Percentiles rank a stretch among this genome's conserved stretches.
Evolutionary conservation across 2,329 filamentous ascomycete species (phyloP).

Genomic region (Rutstroemia sp.): DNA sequence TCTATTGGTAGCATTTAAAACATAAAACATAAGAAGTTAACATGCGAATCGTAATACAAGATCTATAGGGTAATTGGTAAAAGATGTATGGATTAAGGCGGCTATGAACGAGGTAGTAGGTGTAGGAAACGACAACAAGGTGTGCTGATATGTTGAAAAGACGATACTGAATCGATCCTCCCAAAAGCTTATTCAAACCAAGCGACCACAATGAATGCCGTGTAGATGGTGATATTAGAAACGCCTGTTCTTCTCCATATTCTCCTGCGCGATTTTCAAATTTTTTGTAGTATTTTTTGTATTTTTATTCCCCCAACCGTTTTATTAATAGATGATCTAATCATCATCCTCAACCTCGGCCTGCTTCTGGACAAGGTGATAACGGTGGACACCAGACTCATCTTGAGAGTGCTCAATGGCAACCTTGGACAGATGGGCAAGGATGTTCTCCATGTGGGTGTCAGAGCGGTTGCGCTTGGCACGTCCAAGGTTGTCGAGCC

Average conservation of each 20-base stretch:
- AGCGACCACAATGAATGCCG: neutral
- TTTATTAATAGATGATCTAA: slow-evolving; percentile 4
- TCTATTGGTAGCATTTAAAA: no score
- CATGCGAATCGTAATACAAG: no score
- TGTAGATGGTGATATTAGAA: slow-evolving; percentile 5
- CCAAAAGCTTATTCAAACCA: no score
- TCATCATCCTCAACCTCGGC: slow-evolving; percentile 11
- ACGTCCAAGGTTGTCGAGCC: slow-evolving; percentile 55
- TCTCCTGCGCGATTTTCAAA: neutral
- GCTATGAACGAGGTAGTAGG: no score
- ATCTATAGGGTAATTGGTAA: no score
- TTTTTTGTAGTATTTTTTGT: slow-evolving; percentile 5
- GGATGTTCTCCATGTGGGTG: slow-evolving; percentile 59
- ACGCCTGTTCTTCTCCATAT: slow-evolving; percentile 7
- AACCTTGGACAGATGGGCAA: slow-evolving; percentile 56
- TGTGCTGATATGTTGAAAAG: no score
- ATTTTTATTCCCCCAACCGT: neutral
- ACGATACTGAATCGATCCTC: no score
- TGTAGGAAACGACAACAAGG: no score
- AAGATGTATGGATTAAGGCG: no score
- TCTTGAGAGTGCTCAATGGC: slow-evolving; percentile 48
- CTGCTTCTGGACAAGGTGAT: slow-evolving; percentile 8
- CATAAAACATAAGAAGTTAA: no score
- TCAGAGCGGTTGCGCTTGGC: slow-evolving; percentile 54
- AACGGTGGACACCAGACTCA: slow-evolving; percentile 7